phyloP scores from a whole-genome alignment of 495 filamentous ascomycete species.

The Neohortaea acidophila region DNA sequence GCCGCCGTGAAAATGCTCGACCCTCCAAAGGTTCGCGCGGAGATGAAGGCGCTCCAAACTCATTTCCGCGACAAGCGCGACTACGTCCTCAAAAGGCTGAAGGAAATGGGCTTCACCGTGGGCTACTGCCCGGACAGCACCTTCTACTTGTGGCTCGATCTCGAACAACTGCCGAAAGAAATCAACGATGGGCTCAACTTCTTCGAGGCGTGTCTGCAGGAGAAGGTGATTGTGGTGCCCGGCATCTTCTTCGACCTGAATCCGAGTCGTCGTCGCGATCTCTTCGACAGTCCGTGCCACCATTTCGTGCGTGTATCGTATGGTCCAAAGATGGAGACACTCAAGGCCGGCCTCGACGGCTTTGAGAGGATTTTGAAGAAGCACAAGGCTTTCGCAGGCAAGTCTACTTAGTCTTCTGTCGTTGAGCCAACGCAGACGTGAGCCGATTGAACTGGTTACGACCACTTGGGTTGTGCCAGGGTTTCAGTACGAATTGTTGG shows the following conservation, averaged over 20 bases:
- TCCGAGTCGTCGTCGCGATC: slow-evolving; percentile 70
- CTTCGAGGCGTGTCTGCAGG: slow-evolving; percentile 79
- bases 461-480: too few species aligned
- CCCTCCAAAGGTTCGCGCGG: slow-evolving; percentile 56
- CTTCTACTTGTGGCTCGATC: slow-evolving; percentile 78
- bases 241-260: slow-evolving; percentile 91
- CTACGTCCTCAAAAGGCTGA: slow-evolving; percentile 63
- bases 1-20: slow-evolving; percentile 86
- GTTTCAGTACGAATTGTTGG: too few species aligned
- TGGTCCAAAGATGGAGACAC: slow-evolving; percentile 74
- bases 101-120: slow-evolving; percentile 64
- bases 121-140: slow-evolving; percentile 69
- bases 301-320: slow-evolving; percentile 85
- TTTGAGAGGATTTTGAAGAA: slow-evolving; percentile 72
- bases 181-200: slow-evolving; percentile 91
- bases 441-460: too few species aligned
- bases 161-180: slow-evolving; percentile 48
- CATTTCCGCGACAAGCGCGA: slow-evolving; percentile 88
- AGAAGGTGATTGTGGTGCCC: slow-evolving; percentile 90
- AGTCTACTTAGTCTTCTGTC: not conserved
- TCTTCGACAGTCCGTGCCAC: slow-evolving; percentile 92
- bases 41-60: slow-evolving; percentile 76
- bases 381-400: slow-evolving; percentile 25
- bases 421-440: too few species aligned
- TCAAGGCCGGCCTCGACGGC: slow-evolving; percentile 72